Evolutionary conservation across 495 filamentous ascomycete genomes (phyloP).

Genomic region (Xylaria venustula): DNA sequence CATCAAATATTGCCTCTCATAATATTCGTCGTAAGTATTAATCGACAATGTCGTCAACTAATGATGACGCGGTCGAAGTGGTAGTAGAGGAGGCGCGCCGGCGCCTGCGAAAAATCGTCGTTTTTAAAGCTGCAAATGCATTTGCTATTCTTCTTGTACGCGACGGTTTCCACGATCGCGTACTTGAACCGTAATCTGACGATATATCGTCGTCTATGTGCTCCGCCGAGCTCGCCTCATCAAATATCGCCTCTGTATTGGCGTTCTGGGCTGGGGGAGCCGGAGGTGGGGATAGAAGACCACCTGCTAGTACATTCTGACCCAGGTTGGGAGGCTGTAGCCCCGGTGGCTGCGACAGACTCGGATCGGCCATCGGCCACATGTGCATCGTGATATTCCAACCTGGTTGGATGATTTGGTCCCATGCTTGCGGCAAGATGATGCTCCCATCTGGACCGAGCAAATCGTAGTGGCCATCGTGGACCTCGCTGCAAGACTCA

Average conservation of each 20-base stretch:
- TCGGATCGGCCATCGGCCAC: slow-evolving; percentile 70
- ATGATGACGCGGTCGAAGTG: neutral
- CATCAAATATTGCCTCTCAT: too few species aligned
- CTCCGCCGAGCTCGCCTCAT: neutral
- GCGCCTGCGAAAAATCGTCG: neutral
- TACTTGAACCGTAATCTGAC: neutral
- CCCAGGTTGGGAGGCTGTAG: too few species aligned
- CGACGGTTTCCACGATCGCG: neutral
- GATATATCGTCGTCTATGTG: neutral
- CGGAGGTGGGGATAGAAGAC: neutral
- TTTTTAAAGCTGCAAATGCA: slow-evolving; percentile 1
- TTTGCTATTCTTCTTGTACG: neutral
- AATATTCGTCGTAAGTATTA: too few species aligned
- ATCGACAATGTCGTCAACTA: neutral
- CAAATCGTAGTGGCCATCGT: slow-evolving; percentile 45
- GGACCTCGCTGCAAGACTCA: slow-evolving; percentile 24
- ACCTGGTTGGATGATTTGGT: slow-evolving; percentile 44
- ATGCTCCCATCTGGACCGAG: slow-evolving; percentile 46
- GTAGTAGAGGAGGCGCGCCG: neutral
- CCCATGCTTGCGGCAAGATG: slow-evolving; percentile 48
- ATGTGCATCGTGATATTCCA: slow-evolving; percentile 86
- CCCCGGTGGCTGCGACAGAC: neutral
- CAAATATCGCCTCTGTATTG: too few species aligned
- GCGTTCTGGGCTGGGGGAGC: neutral
- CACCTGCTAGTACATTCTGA: neutral